Percentiles rank a stretch among this genome's conserved stretches.
Conservation (phyloP, 2,329 filamentous ascomycete species). For the Colletotrichum chlorophyti region DNA sequence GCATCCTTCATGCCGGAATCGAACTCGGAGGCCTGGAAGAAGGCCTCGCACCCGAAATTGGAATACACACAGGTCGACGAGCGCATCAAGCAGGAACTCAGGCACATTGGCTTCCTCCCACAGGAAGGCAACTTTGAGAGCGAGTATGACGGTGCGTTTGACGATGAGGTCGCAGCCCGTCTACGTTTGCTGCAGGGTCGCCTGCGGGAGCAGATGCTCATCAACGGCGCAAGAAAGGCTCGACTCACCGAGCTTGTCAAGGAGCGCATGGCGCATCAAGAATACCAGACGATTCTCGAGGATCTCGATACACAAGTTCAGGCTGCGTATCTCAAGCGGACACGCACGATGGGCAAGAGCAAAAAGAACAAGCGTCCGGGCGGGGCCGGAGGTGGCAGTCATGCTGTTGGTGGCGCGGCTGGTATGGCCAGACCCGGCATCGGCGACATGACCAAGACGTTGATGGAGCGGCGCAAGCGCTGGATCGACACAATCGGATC, state of each 20-base stretch:
- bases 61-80: constrained; percentile 90
- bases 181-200: constrained; percentile 84
- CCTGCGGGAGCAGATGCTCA: constrained; percentile 81
- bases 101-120: constrained; percentile 86
- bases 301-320: constrained; percentile 96
- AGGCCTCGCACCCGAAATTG: constrained; percentile 74
- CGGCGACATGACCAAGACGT: constrained; percentile 85
- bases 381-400: constrained; percentile 75
- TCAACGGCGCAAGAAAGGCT: constrained; percentile 90
- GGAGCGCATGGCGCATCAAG: constrained; percentile 93
- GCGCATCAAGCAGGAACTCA: constrained; percentile 87
- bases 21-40: constrained; percentile 78
- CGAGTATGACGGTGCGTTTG: constrained; percentile 88
- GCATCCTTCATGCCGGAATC: constrained; percentile 84
- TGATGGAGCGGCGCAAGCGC: constrained; percentile 89
- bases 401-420: constrained; percentile 61
- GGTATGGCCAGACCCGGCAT: constrained; percentile 79
- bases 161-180: constrained; percentile 92
- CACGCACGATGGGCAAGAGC: constrained; percentile 90
- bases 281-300: constrained; percentile 95
- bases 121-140: constrained; percentile 64
- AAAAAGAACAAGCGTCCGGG: constrained; percentile 87
- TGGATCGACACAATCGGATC: constrained; percentile 93
- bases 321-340: constrained; percentile 93
- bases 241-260: constrained; percentile 86